A percentile compares a stretch with the other conserved stretches of the same genome.
Evolutionary conservation across 768 basidiomycete species (phyloP).

Genomic region (Rhodotorula diobovata): DNA sequence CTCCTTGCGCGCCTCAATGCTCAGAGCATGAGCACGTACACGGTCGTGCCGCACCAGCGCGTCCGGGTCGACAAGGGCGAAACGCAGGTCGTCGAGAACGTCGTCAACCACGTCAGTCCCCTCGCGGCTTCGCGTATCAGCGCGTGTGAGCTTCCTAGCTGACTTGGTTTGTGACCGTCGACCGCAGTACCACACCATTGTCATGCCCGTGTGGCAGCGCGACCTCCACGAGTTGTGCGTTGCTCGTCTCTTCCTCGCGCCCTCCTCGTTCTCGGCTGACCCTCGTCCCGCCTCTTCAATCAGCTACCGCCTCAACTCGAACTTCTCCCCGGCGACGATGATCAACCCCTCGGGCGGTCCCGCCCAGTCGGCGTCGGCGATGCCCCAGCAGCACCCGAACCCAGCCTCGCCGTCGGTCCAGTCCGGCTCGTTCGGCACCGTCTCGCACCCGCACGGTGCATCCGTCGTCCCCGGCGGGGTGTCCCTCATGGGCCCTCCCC

Average conservation of each 20-base stretch:
- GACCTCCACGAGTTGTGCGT: slow-evolving; percentile 33
- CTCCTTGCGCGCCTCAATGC: slow-evolving; percentile 27
- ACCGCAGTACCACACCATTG: slow-evolving; percentile 15
- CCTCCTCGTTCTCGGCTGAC: background rate
- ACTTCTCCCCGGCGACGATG: slow-evolving; percentile 19
- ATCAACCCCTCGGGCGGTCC: background rate
- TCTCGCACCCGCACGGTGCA: background rate
- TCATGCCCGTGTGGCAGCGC: slow-evolving; percentile 30
- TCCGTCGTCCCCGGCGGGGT: background rate
- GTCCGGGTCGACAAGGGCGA: slow-evolving; percentile 30
- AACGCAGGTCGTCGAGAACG: slow-evolving; percentile 27
- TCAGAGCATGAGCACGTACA: slow-evolving; percentile 15
- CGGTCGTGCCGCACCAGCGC: slow-evolving; percentile 30
- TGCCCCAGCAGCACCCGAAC: slow-evolving; percentile 1
- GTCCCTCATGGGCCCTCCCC: background rate
- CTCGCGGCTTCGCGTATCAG: background rate
- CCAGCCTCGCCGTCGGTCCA: slow-evolving; percentile 12
- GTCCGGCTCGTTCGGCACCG: background rate
- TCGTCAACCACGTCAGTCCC: slow-evolving; percentile 22
- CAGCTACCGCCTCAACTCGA: slow-evolving; percentile 14
- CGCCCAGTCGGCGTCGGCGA: background rate
- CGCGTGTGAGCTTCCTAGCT: background rate
- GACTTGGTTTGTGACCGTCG: background rate
- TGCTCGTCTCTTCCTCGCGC: background rate
- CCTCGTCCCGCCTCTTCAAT: background rate